These are phyloP conservation scores for Euphorbia pulcherrima DNA, from an alignment of 345 rosid genomes.

Conservation along the genomic window DNA sequence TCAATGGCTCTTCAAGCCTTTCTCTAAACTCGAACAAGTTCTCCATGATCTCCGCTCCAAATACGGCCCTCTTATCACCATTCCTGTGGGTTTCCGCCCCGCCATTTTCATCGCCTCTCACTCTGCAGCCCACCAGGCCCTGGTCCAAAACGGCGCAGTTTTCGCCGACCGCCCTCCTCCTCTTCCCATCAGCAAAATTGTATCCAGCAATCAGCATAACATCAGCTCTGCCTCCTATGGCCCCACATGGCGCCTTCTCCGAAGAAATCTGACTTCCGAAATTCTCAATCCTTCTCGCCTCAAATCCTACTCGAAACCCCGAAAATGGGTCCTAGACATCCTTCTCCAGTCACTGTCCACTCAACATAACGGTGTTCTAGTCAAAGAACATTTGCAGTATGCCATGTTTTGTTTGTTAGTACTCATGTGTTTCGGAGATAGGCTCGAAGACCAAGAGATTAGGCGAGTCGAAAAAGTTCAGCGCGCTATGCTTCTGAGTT, in stretches of 20 bases:
- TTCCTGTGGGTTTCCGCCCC: background rate
- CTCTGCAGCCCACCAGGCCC: background rate
- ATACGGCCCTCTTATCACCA: background rate
- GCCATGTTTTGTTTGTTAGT: background rate
- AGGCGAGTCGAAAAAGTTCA: background rate
- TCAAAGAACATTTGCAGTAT: background rate
- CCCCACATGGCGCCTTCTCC: background rate
- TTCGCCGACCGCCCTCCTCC: background rate
- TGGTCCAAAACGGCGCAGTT: background rate
- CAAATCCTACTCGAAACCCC: background rate
- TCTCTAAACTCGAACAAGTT: background rate
- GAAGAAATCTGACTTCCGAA: background rate
- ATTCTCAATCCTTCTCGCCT: background rate
- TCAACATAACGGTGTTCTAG: background rate
- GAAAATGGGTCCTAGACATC: background rate
- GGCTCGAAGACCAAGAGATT: background rate
- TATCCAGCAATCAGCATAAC: background rate
- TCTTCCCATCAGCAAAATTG: background rate
- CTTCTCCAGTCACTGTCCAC: background rate
- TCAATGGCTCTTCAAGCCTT: background rate
- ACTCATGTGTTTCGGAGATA: background rate
- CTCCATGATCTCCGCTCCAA: background rate
- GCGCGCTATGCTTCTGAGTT: background rate
- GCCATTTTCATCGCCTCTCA: background rate
- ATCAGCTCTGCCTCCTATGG: constrained; percentile 5